phyloP scores from a whole-genome alignment of 768 basidiomycete species.

The Psilocybe tampanensis region DNA sequence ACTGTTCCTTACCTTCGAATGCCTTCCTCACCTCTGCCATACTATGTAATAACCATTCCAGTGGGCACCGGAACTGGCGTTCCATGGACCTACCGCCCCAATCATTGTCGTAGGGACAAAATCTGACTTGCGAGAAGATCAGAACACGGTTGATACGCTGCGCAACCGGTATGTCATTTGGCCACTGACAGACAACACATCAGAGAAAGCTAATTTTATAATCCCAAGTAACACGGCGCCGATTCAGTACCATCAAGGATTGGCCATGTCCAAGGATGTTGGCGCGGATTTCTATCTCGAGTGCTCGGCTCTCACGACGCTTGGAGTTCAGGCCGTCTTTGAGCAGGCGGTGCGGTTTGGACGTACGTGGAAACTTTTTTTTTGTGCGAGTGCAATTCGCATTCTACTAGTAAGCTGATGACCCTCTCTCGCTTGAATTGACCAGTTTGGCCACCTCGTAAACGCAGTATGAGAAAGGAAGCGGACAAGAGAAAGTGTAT shows the following conservation, averaged over 20 bases:
- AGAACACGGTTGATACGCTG: not conserved
- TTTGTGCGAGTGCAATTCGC: too few species aligned
- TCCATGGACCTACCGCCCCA: not conserved
- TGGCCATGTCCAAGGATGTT: not conserved
- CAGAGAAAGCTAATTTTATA: not conserved
- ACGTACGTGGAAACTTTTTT: not conserved
- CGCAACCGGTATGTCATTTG: not conserved
- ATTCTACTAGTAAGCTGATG: too few species aligned
- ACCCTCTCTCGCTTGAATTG: too few species aligned
- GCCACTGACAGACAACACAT: not conserved
- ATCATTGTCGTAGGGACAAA: conserved; percentile 5
- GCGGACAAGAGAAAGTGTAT: too few species aligned
- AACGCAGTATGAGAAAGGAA: too few species aligned
- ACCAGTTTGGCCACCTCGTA: too few species aligned
- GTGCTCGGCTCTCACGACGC: not conserved
- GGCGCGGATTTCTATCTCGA: not conserved
- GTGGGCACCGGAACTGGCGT: conserved; percentile 1
- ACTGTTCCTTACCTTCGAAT: too few species aligned
- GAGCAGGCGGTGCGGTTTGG: not conserved
- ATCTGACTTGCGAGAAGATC: not conserved
- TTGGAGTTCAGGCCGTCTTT: not conserved
- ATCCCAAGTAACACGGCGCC: not conserved
- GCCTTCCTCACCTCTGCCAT: too few species aligned
- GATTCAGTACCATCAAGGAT: not conserved
- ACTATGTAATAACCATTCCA: not conserved